Percentiles rank a stretch among this genome's conserved stretches.
Evolutionary conservation across 2,329 filamentous ascomycete species (phyloP).

Genomic region (Hortaea werneckii): DNA sequence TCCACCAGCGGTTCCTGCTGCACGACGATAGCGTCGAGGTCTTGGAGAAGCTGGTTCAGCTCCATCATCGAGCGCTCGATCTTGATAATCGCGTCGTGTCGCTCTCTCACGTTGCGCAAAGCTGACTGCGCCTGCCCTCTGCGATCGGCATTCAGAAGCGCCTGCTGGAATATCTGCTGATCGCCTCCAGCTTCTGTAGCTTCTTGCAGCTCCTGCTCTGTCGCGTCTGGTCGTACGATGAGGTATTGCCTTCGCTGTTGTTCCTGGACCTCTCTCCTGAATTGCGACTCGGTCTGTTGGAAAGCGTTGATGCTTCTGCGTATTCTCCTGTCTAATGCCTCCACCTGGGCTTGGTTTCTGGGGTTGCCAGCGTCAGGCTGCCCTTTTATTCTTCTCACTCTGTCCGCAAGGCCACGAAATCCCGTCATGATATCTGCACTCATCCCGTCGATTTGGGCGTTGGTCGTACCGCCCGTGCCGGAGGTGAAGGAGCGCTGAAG

Average conservation of each 20-base stretch:
- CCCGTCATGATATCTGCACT: slow-evolving; percentile 71
- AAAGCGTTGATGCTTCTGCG: slow-evolving; percentile 74
- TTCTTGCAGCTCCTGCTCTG: slow-evolving; percentile 63
- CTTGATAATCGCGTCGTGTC: slow-evolving; percentile 80
- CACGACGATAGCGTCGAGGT: slow-evolving; percentile 75
- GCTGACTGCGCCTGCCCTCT: slow-evolving; percentile 72
- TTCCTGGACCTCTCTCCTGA: slow-evolving; percentile 68
- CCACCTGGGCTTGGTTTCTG: slow-evolving; percentile 70
- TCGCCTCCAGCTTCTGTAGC: slow-evolving; percentile 64
- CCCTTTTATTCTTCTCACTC: slow-evolving; percentile 73
- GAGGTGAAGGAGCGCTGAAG: slow-evolving; percentile 64
- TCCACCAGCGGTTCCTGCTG: slow-evolving; percentile 74
- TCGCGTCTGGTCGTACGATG: slow-evolving; percentile 63
- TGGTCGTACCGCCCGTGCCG: slow-evolving; percentile 50
- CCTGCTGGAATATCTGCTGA: slow-evolving; percentile 76
- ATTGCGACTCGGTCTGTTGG: slow-evolving; percentile 68
- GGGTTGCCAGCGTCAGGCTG: slow-evolving; percentile 61
- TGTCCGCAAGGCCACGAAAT: slow-evolving; percentile 69
- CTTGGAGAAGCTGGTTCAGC: slow-evolving; percentile 76
- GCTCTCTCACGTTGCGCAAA: slow-evolving; percentile 67
- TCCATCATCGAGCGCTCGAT: slow-evolving; percentile 87
- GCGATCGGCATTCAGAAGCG: slow-evolving; percentile 70
- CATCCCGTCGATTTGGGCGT: slow-evolving; percentile 57
- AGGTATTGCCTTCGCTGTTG: slow-evolving; percentile 84
- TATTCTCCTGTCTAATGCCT: slow-evolving; percentile 66